phyloP scores from a whole-genome alignment of 345 rosid species.

The Gossypium rotundifolium region DNA sequence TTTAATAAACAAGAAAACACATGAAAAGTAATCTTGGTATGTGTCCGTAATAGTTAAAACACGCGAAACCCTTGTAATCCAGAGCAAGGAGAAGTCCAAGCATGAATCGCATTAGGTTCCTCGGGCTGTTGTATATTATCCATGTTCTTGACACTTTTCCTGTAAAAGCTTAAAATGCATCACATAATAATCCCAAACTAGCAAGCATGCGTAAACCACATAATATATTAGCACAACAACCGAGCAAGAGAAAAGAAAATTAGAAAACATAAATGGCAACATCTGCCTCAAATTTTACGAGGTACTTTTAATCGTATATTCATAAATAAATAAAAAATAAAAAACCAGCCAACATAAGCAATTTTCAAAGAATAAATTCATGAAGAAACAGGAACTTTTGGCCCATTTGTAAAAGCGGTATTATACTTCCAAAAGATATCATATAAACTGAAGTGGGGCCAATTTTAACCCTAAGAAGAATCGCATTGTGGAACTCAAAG shows the following conservation, averaged over 20 bases:
- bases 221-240: background rate
- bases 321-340: background rate
- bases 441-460: constrained; percentile 79
- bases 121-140: constrained; percentile 86
- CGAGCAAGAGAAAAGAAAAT: background rate
- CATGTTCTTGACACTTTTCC: constrained; percentile 97
- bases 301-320: background rate
- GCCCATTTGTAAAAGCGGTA: background rate
- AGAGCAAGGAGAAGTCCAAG: constrained; percentile 93
- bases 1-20: constrained; percentile 39
- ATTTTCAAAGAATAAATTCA: background rate
- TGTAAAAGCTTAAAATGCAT: constrained; percentile 28
- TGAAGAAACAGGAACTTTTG: background rate
- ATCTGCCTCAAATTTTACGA: background rate
- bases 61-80: constrained; percentile 82
- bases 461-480: constrained; percentile 82
- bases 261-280: background rate
- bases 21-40: constrained; percentile 72
- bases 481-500: constrained; percentile 99
- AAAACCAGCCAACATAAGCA: background rate
- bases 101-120: constrained; percentile 80
- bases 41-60: constrained; percentile 71
- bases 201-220: background rate
- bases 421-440: constrained; percentile 15
- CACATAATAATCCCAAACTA: background rate